These are phyloP conservation scores for Sphenostylis stenocarpa DNA, from an alignment of 306 rosid species.

Conservation along the genomic window DNA sequence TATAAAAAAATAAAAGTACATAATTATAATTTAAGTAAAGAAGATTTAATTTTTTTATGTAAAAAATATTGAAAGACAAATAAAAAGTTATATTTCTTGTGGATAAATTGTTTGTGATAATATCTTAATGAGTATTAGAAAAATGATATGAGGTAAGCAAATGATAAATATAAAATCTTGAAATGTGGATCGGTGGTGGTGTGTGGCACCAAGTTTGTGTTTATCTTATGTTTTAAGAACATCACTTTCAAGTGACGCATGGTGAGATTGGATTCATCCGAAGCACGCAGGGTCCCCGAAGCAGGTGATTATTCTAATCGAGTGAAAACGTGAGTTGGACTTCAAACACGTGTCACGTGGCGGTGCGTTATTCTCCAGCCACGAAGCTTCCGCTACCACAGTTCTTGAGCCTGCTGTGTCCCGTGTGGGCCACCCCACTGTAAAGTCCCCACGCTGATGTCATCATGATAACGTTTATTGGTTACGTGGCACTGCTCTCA, in stretches of 20 bases:
- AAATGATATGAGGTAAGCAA: neutral
- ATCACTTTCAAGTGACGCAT: neutral
- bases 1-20: too few relatives aligned
- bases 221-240: neutral
- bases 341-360: neutral
- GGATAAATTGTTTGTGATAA: too few relatives aligned
- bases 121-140: too few relatives aligned
- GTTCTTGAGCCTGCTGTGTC: neutral
- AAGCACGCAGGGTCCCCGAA: neutral
- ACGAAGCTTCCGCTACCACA: slow-evolving; percentile 14
- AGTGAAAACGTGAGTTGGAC: neutral
- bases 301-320: neutral
- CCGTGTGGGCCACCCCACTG: neutral
- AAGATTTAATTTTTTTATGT: too few relatives aligned
- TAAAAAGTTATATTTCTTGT: too few relatives aligned
- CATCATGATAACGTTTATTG: neutral
- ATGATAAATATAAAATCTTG: neutral
- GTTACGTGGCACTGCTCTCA: slow-evolving; percentile 10
- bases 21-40: too few relatives aligned
- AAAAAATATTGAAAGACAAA: too few relatives aligned
- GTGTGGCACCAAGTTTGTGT: neutral
- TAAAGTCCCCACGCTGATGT: neutral
- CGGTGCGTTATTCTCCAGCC: neutral
- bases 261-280: neutral
- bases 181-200: neutral